A percentile compares a stretch with the other conserved stretches of the same genome.
phyloP scores from a whole-genome alignment of 331 rosid species.

The Spiraea crenata region DNA sequence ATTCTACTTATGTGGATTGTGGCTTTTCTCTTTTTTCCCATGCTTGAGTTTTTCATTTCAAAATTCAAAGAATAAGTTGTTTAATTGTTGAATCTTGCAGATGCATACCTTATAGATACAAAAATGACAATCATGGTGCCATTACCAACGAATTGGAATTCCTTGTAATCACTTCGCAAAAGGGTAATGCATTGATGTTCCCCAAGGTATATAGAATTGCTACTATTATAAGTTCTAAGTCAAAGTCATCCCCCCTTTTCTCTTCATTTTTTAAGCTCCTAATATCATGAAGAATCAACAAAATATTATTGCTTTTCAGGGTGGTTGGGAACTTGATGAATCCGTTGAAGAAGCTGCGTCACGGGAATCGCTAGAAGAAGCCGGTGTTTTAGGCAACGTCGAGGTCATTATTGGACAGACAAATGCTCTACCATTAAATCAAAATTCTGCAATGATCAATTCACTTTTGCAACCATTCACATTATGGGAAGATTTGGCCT shows the following conservation, averaged over 20 bases:
- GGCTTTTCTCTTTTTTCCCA: too few species aligned
- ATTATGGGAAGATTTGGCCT: background rate
- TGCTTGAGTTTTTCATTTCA: too few species aligned
- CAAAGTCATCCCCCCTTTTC: background rate
- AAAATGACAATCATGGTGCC: constrained; percentile 42
- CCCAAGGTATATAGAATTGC: constrained; percentile 58
- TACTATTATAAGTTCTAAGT: background rate
- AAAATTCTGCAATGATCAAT: too few species aligned
- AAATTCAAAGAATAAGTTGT: background rate
- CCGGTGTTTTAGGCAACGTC: constrained; percentile 80
- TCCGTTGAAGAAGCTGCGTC: constrained; percentile 90
- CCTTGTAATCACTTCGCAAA: constrained; percentile 85
- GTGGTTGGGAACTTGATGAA: constrained; percentile 99
- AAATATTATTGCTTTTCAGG: constrained; percentile 31
- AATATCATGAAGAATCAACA: background rate
- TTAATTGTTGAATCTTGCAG: constrained; percentile 42
- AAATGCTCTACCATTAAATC: background rate
- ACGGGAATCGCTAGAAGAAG: constrained; percentile 93
- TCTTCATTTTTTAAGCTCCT: background rate
- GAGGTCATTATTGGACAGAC: constrained; percentile 43
- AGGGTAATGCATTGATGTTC: constrained; percentile 72
- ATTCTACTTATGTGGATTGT: too few species aligned
- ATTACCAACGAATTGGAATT: constrained; percentile 60
- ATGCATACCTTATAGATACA: constrained; percentile 87
- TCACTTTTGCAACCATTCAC: too few species aligned